phyloP scores from a whole-genome alignment of 192 early-diverging fungal species.

The Mortierella antarctica region DNA sequence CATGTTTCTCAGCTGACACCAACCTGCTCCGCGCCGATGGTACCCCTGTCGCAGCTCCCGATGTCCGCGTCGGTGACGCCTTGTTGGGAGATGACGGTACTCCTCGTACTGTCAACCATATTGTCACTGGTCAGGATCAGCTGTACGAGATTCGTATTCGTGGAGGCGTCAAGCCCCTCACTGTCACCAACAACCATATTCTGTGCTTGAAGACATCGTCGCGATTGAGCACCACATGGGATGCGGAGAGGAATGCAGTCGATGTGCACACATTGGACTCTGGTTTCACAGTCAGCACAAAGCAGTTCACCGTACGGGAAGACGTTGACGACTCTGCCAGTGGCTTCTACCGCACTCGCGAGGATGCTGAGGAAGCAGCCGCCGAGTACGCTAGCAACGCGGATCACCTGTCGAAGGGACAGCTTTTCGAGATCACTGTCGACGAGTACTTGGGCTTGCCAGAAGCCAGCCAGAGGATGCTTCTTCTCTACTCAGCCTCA shows the following conservation, averaged over 20 bases:
- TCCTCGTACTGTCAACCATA: slow-evolving; percentile 48
- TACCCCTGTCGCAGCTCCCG: slow-evolving; percentile 31
- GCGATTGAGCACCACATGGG: slow-evolving; percentile 14
- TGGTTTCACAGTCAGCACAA: background rate
- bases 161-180: slow-evolving; percentile 20
- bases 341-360: background rate
- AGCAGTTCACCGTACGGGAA: slow-evolving; percentile 12
- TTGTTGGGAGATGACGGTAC: slow-evolving; percentile 63
- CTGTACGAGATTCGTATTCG: slow-evolving; percentile 33
- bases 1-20: slow-evolving; percentile 58
- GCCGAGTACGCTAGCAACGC: background rate
- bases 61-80: slow-evolving; percentile 50
- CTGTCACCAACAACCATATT: slow-evolving; percentile 53
- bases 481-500: slow-evolving; percentile 7
- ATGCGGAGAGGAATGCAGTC: slow-evolving; percentile 2
- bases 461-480: slow-evolving; percentile 6
- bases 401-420: background rate
- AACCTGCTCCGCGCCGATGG: slow-evolving; percentile 52
- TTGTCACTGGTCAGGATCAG: slow-evolving; percentile 42
- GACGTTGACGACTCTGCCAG: too few relatives aligned
- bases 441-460: slow-evolving; percentile 20
- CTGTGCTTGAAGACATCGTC: slow-evolving; percentile 44
- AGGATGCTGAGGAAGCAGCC: slow-evolving; percentile 11
- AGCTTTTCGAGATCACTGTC: slow-evolving; percentile 30
- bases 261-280: slow-evolving; percentile 7